phyloP scores from a whole-genome alignment of 2,329 filamentous ascomycete species.

The Epichloe baconii region DNA sequence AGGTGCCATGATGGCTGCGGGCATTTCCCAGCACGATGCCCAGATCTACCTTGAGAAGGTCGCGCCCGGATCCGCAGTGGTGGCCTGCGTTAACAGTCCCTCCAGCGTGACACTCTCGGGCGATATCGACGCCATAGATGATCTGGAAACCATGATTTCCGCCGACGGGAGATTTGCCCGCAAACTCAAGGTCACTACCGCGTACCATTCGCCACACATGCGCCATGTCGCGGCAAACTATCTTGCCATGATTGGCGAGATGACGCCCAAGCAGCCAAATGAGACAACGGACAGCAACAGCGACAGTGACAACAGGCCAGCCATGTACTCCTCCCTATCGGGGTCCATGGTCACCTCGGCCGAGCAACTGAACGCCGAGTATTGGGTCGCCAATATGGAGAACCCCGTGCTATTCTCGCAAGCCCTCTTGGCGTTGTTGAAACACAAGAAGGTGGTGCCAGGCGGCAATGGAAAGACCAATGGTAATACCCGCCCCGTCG shows the following conservation, averaged over 20 bases:
- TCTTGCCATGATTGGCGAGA: too few relatives aligned
- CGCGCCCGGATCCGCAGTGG: conserved; percentile 6
- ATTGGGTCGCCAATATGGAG: conserved; percentile 12
- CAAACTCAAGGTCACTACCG: conserved; percentile 15
- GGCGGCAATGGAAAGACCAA: too few relatives aligned
- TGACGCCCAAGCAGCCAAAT: neutral
- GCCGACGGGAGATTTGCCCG: conserved; percentile 12
- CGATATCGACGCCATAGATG: too few relatives aligned
- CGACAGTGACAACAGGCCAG: too few relatives aligned
- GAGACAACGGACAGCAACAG: neutral
- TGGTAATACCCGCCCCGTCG: too few relatives aligned
- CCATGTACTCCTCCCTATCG: neutral
- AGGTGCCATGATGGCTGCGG: conserved; percentile 10
- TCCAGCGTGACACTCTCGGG: conserved; percentile 13
- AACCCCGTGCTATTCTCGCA: conserved; percentile 14
- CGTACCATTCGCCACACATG: conserved; percentile 13
- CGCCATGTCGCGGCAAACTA: neutral
- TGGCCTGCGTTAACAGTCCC: conserved; percentile 15
- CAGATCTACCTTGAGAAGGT: conserved; percentile 1
- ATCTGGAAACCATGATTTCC: too few relatives aligned
- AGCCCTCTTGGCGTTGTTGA: neutral
- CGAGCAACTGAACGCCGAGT: conserved; percentile 1
- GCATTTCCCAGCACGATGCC: conserved; percentile 1
- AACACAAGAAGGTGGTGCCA: too few relatives aligned
- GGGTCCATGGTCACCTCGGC: neutral